Percentiles rank a stretch among this genome's conserved stretches.
Conservation (phyloP, 208 protist species). For the Leishmania martiniquensis region DNA sequence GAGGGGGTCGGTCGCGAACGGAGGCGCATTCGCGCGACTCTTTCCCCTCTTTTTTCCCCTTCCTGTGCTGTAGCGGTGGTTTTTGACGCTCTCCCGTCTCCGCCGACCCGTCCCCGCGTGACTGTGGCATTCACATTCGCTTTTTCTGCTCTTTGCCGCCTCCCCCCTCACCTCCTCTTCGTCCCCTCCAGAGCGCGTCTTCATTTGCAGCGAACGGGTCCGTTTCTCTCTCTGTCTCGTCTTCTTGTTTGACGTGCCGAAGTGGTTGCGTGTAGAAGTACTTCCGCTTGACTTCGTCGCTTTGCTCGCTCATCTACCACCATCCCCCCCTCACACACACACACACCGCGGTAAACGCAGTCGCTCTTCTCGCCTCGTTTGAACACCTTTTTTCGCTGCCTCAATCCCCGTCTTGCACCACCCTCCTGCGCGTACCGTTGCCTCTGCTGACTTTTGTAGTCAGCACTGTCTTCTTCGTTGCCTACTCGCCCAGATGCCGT, state of each 20-base stretch:
- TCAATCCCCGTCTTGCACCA: background rate
- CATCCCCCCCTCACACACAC: background rate
- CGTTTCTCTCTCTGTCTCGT: background rate
- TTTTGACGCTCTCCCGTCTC: too few species aligned
- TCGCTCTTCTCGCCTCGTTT: background rate
- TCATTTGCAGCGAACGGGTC: background rate
- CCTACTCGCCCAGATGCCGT: constrained; percentile 18
- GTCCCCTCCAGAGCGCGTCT: background rate
- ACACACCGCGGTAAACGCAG: too few species aligned
- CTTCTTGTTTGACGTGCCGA: background rate
- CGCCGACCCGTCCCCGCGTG: background rate
- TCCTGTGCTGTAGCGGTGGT: background rate
- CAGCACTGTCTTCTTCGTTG: background rate
- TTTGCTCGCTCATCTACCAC: background rate
- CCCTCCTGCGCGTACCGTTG: background rate
- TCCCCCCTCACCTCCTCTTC: background rate
- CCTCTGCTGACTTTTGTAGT: background rate
- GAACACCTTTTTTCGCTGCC: background rate
- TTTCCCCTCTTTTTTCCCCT: background rate
- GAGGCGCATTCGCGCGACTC: too few species aligned
- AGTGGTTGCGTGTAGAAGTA: background rate
- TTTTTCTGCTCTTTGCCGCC: background rate
- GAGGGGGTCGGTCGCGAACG: too few species aligned
- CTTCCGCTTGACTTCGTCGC: background rate
- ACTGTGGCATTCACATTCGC: background rate